Percentiles rank a stretch among this genome's conserved stretches.
Evolutionary conservation across 768 basidiomycete species (phyloP).

Genomic region (Steccherinum ochraceum): DNA sequence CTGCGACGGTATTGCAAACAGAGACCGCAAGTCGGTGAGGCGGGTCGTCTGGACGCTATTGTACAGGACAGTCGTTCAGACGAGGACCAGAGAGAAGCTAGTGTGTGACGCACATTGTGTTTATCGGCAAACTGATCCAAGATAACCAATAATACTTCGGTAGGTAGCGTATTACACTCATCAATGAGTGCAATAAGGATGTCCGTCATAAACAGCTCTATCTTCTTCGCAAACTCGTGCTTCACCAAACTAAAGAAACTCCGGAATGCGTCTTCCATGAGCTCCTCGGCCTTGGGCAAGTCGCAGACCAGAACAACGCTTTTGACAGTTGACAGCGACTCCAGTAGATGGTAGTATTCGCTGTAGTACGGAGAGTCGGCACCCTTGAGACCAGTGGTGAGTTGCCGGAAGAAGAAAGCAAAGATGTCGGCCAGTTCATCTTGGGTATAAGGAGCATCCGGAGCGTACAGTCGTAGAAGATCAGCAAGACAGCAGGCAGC

Average conservation of each 20-base stretch:
- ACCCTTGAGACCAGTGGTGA: conserved; percentile 66
- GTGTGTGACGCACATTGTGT: conserved; percentile 46
- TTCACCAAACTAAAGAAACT: conserved; percentile 77
- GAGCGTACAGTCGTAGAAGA: conserved; percentile 88
- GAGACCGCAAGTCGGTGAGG: conserved; percentile 79
- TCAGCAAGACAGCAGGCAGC: conserved; percentile 94
- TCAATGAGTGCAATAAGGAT: conserved; percentile 88
- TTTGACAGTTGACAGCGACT: conserved; percentile 91
- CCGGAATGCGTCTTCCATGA: conserved; percentile 78
- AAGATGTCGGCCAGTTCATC: conserved; percentile 92
- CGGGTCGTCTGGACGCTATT: conserved; percentile 67
- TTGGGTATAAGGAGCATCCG: conserved; percentile 92
- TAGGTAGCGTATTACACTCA: conserved; percentile 72
- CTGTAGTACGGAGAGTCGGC: conserved; percentile 80
- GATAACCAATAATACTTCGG: conserved; percentile 71
- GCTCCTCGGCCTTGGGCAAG: conserved; percentile 78
- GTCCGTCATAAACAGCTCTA: conserved; percentile 82
- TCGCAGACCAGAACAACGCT: conserved; percentile 92
- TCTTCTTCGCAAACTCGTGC: conserved; percentile 71
- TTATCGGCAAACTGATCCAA: conserved; percentile 84
- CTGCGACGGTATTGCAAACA: conserved; percentile 77
- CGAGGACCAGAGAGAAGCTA: conserved; percentile 1
- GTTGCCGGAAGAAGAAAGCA: conserved; percentile 90
- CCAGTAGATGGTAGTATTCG: conserved; percentile 92
- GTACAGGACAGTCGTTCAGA: conserved; percentile 2